A percentile compares a stretch with the other conserved stretches of the same genome.
Evolutionary conservation across 495 filamentous ascomycete species (phyloP).

Genomic region (Penicillium coprophilum): DNA sequence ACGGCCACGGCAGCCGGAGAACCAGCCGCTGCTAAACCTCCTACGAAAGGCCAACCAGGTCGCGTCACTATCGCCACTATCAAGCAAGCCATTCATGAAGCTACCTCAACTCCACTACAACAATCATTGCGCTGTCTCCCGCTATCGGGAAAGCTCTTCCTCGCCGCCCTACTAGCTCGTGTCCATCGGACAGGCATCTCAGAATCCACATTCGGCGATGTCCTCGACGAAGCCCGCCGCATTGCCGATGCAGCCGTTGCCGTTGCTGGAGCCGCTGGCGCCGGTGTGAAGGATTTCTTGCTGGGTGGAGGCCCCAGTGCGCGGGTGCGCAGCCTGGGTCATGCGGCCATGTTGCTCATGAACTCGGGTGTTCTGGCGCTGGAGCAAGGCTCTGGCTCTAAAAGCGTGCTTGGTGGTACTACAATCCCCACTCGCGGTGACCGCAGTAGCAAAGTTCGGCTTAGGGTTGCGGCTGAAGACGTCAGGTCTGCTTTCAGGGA

Average conservation of each 20-base stretch:
- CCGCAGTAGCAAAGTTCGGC: constrained; percentile 78
- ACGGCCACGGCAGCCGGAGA: constrained; percentile 14
- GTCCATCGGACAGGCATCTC: constrained; percentile 80
- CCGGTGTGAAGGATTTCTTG: constrained; percentile 43
- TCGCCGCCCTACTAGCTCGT: constrained; percentile 75
- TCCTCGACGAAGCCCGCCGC: constrained; percentile 83
- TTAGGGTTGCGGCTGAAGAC: constrained; percentile 87
- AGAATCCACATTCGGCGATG: constrained; percentile 86
- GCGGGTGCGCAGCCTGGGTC: constrained; percentile 65
- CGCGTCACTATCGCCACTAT: constrained; percentile 88
- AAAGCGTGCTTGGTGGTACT: constrained; percentile 34
- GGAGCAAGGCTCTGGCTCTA: constrained; percentile 54
- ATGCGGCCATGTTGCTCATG: constrained; percentile 75
- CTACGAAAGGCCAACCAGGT: constrained; percentile 41
- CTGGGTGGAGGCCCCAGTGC: constrained; percentile 45
- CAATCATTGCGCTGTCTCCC: constrained; percentile 80
- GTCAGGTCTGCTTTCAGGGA: constrained; percentile 82
- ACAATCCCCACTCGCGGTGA: constrained; percentile 63
- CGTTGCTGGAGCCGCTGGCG: constrained; percentile 41
- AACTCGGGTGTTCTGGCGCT: constrained; percentile 85
- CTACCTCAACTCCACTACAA: constrained; percentile 87
- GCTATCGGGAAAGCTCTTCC: constrained; percentile 77
- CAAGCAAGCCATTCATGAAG: constrained; percentile 91
- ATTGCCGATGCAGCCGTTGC: constrained; percentile 60
- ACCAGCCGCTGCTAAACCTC: constrained; percentile 17